Conservation (phyloP, 148 eudicot genomes). For the Chenopodium album region DNA sequence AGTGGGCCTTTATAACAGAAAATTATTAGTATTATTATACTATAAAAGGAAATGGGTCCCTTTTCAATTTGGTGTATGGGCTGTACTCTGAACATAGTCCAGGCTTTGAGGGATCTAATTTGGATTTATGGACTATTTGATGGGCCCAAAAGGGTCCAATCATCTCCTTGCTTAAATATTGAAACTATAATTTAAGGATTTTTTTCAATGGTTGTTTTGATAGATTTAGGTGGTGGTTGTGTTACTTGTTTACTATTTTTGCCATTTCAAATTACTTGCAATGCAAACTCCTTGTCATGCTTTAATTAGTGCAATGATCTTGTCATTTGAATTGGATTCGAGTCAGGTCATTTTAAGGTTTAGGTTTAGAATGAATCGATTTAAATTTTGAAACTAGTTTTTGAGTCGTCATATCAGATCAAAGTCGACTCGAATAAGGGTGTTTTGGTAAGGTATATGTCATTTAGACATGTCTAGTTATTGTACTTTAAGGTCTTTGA, state of each 20-base stretch:
- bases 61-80: background rate
- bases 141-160: constrained; percentile 8
- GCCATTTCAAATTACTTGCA: no score
- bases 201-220: background rate
- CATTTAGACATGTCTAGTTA: background rate
- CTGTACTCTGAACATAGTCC: constrained; percentile 5
- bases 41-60: background rate
- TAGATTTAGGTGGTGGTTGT: no score
- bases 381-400: no score
- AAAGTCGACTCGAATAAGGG: no score
- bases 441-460: no score
- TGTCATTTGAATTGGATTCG: no score
- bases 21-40: background rate
- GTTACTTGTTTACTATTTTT: no score
- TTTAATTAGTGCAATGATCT: no score
- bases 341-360: no score
- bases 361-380: no score
- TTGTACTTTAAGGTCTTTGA: background rate
- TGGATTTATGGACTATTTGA: background rate
- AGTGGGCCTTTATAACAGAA: background rate
- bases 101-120: background rate
- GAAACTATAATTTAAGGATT: background rate
- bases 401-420: no score
- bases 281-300: no score
- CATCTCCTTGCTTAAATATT: background rate